Conservation (phyloP, 202 grass and related monocot genomes). For the Musa balbisiana region DNA sequence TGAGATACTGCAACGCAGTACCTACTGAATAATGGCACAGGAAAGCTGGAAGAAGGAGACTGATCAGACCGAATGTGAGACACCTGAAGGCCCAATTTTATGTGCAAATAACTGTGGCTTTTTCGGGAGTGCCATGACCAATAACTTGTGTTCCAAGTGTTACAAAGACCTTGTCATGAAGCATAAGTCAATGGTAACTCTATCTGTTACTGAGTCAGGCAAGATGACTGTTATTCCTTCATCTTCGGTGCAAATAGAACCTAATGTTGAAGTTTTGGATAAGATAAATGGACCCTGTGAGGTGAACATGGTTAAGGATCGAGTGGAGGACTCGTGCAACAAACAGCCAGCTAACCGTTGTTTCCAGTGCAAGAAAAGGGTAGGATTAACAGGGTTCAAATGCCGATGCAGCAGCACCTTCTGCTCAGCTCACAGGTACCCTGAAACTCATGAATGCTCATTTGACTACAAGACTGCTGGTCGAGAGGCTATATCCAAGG, state of each 20-base stretch:
- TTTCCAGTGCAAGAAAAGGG: slow-evolving; percentile 40
- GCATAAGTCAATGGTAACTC: slow-evolving; percentile 16
- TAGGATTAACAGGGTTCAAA: slow-evolving; percentile 47
- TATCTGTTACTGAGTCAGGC: background rate
- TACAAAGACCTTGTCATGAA: slow-evolving; percentile 49
- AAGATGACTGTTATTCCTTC: slow-evolving; percentile 22
- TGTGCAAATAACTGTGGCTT: slow-evolving; percentile 91
- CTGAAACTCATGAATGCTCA: slow-evolving; percentile 43
- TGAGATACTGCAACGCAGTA: background rate
- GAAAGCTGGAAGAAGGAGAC: slow-evolving; percentile 80
- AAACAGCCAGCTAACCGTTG: slow-evolving; percentile 36
- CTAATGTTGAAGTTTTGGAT: slow-evolving; percentile 18
- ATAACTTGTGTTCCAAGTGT: slow-evolving; percentile 85
- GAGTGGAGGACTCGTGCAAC: slow-evolving; percentile 20
- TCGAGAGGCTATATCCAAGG: slow-evolving; percentile 38
- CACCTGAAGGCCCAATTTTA: slow-evolving; percentile 50
- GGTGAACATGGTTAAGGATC: slow-evolving; percentile 13
- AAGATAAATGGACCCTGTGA: slow-evolving; percentile 14
- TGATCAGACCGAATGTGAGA: slow-evolving; percentile 37
- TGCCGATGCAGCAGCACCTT: slow-evolving; percentile 45
- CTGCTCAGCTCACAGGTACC: slow-evolving; percentile 40
- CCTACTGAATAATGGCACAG: slow-evolving; percentile 45
- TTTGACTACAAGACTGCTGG: slow-evolving; percentile 50
- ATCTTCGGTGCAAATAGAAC: slow-evolving; percentile 20
- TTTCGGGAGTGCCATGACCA: slow-evolving; percentile 61